Evolutionary conservation across 768 basidiomycete species (phyloP), one percentile per base, ranked within the genome.

Genomic region (Phaffia australis): DNA sequence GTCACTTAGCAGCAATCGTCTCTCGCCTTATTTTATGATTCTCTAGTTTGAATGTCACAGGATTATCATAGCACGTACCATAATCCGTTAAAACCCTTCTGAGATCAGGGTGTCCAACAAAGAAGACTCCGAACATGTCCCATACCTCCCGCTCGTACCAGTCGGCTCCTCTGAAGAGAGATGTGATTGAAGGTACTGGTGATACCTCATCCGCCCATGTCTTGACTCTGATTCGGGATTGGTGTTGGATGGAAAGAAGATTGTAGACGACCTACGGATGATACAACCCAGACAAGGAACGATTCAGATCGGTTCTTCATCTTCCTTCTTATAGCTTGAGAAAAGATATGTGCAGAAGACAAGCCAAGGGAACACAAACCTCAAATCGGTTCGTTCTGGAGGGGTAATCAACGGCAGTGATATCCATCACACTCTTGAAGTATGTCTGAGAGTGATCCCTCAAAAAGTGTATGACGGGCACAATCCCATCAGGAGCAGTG

Each of bases 71-170:
- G 62, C 69, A 72, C 72, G 69, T 76, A 85, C 93, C 95, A 76
- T 99, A 99, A 77, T 99, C 95, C 52, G 95, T 99, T 73, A 99
- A 81, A 77, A 99, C 92, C 63, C 95, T 89, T 69, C 95, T 92
- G 87, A 99, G 82, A 77, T 99, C 95, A 25, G 95, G 95, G 78
- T 99, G 95, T 58, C 85, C 87, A 69, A 84, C 84, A 81, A 99
- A 99, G 81, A 91, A 95, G 56, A 99, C 87, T 55, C 95, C 95
- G 74, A 81, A 99, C 77, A 99, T 82, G 79, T 99, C 95, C 93
- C 94, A 99, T 32, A 88, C 86, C 77, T 99, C 95, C 67, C 95
- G 82, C 78, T 99, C 95, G 76, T 95, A 97, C 95, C 95, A 99
- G 74, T 99, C 89, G 7, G 95, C 94, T 68, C 94, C 91, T 59